A percentile compares a stretch with the other conserved stretches of the same genome.
These are phyloP conservation scores for Pleurotus pulmonarius DNA, from an alignment of 768 basidiomycete species.

Conservation along the genomic window DNA sequence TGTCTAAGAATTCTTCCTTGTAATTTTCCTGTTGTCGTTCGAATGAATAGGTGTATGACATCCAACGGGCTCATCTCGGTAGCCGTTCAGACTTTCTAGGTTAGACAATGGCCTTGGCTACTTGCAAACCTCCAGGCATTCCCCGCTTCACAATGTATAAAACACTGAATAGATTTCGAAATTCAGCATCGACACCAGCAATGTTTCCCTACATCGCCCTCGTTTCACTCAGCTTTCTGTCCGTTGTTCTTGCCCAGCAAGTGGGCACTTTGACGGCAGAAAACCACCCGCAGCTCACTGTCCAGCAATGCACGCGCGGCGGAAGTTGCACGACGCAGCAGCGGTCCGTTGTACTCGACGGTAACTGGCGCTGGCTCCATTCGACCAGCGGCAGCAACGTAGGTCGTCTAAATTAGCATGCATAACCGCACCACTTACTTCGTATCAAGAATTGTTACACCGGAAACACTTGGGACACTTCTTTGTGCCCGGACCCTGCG, in stretches of 20 bases:
- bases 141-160: background rate
- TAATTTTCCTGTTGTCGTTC: background rate
- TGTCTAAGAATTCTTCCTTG: background rate
- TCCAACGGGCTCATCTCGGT: background rate
- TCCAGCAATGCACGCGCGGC: conserved; percentile 25
- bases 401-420: background rate
- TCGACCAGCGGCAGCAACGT: conserved; percentile 19
- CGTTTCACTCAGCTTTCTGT: conserved; percentile 11
- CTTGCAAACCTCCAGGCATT: background rate
- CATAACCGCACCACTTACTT: background rate
- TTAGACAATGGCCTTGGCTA: background rate
- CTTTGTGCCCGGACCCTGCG: conserved; percentile 29
- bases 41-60: background rate
- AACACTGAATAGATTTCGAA: background rate
- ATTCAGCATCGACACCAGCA: background rate
- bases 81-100: background rate
- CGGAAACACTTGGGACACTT: conserved; percentile 35
- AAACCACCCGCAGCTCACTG: conserved; percentile 28
- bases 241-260: conserved; percentile 32
- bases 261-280: conserved; percentile 33
- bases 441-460: conserved; percentile 26
- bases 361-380: conserved; percentile 37
- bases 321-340: conserved; percentile 22
- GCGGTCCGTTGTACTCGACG: conserved; percentile 26
- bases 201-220: conserved; percentile 19